Conservation (phyloP, 768 basidiomycete genomes). For the Mrakia frigida region DNA sequence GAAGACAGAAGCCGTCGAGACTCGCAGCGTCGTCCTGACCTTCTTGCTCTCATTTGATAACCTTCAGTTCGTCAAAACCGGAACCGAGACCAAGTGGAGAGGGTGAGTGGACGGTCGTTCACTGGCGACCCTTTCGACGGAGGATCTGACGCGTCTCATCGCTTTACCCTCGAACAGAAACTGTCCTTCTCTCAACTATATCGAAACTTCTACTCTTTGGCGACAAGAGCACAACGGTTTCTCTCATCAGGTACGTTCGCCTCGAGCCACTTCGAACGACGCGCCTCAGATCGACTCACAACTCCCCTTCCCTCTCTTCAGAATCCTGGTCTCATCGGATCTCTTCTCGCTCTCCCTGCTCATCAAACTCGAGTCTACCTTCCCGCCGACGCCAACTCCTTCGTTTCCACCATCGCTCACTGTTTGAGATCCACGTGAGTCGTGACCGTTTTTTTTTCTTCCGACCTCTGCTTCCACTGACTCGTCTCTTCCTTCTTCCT, state of each 20-base stretch:
- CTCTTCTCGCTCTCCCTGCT: constrained; percentile 73
- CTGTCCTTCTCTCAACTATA: constrained; percentile 50
- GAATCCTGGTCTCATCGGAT: constrained; percentile 75
- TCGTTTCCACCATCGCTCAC: constrained; percentile 75
- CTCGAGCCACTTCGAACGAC: too few relatives aligned
- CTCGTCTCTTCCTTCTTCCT: neutral
- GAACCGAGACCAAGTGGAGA: constrained; percentile 66
- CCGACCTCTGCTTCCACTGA: neutral
- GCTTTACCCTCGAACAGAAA: neutral
- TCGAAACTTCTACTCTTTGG: constrained; percentile 83
- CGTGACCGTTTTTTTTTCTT: neutral
- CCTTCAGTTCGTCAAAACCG: constrained; percentile 73
- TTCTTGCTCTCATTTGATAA: neutral
- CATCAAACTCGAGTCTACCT: constrained; percentile 69
- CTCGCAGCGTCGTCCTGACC: too few relatives aligned
- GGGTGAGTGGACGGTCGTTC: constrained; percentile 32
- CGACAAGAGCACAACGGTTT: constrained; percentile 70
- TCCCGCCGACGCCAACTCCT: constrained; percentile 85
- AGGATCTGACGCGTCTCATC: too few relatives aligned
- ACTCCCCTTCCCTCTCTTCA: constrained; percentile 38
- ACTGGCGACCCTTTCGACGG: too few relatives aligned
- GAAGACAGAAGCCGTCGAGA: too few relatives aligned
- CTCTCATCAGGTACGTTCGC: constrained; percentile 53
- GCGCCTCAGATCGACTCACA: too few relatives aligned
- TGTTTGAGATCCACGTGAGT: constrained; percentile 62